These are phyloP conservation scores for Epichloe festucae DNA, from an alignment of 2,329 filamentous ascomycete species.

Conservation along the genomic window DNA sequence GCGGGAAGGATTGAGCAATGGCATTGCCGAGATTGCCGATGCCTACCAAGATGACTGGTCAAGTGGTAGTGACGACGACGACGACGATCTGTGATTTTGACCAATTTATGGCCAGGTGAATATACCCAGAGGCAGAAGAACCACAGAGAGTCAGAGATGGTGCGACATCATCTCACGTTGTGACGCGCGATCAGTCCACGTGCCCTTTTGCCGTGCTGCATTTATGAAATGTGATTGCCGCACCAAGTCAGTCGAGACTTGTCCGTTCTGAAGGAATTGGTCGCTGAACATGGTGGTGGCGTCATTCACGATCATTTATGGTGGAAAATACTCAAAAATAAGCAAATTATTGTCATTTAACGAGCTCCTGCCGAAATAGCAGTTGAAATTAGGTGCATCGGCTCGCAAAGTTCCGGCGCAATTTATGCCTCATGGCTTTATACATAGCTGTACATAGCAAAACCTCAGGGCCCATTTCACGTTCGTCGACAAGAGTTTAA, in stretches of 20 bases:
- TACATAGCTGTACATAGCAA: background rate
- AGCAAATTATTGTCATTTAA: background rate
- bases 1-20: slow-evolving; percentile 69
- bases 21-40: slow-evolving; percentile 69
- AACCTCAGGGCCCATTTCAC: slow-evolving; percentile 1
- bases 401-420: background rate
- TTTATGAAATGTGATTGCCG: background rate
- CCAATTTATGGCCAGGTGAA: background rate
- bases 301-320: background rate
- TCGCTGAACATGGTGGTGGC: background rate
- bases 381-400: background rate
- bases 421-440: background rate
- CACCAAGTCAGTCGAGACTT: background rate
- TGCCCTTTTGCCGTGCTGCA: background rate
- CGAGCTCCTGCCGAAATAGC: background rate
- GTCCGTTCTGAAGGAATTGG: background rate
- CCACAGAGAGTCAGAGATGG: background rate
- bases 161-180: background rate
- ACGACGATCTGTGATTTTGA: slow-evolving; percentile 37
- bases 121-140: background rate
- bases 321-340: background rate
- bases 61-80: slow-evolving; percentile 59
- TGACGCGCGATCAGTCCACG: background rate
- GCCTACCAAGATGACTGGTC: slow-evolving; percentile 84
- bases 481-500: background rate